Percentiles rank a stretch among this genome's conserved stretches.
Evolutionary conservation across 169 alveolate genomes (phyloP).

Genomic region (Besnoitia besnoiti): DNA sequence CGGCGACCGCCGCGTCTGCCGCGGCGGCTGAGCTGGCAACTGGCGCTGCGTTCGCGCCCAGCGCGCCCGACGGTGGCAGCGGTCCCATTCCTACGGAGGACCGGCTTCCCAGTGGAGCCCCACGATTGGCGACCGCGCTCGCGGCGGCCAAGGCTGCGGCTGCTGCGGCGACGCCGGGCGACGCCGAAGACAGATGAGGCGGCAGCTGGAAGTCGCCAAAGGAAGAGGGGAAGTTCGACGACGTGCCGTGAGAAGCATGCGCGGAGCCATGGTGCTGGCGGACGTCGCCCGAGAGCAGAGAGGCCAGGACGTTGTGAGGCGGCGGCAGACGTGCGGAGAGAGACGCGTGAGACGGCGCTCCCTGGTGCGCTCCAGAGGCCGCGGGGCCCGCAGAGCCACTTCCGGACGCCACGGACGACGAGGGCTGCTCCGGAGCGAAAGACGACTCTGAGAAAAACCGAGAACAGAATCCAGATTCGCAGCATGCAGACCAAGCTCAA

Average conservation of each 20-base stretch:
- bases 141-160: background rate
- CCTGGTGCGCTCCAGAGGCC: background rate
- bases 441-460: background rate
- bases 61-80: background rate
- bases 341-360: background rate
- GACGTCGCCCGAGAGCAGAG: background rate
- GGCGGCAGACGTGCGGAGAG: background rate
- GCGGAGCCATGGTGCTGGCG: background rate
- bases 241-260: background rate
- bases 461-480: no score
- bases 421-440: background rate
- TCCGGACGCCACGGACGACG: background rate
- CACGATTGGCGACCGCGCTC: background rate
- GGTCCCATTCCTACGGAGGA: background rate
- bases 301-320: background rate
- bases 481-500: no score
- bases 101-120: background rate
- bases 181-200: background rate
- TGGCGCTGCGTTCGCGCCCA: background rate
- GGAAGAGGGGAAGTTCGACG: background rate
- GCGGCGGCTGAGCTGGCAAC: background rate
- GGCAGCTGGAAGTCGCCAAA: slow-evolving; percentile 10
- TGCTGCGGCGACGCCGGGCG: background rate
- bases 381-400: background rate
- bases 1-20: slow-evolving; percentile 12